Evolutionary conservation across 2,329 filamentous ascomycete genomes (phyloP), one percentile per base, ranked within the genome.

Genomic region (Ascochyta koolunga): DNA sequence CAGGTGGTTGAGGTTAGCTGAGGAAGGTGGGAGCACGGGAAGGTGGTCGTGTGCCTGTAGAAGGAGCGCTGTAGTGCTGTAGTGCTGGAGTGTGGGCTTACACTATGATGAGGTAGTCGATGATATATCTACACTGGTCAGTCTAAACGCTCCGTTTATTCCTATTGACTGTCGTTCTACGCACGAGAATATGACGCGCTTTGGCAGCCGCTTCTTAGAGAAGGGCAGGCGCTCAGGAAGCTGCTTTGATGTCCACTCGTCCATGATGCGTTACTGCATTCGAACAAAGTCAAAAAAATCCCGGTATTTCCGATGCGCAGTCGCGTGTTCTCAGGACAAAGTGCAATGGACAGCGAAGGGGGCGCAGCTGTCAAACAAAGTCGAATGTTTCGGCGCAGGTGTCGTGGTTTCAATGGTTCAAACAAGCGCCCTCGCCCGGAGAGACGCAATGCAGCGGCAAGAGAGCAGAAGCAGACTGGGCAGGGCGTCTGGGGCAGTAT

Each of bases 41-140:
- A 73, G 58, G 69, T 67, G 70, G 64, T 72, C 69, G 72, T 64
- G 69, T 71, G 71, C 60, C 22, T 37, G 50, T 49, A 54, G 39
- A 40, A 51, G 46, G 54, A 16, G 15, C 25, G 29, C 4, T 4
- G 8, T 5, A 36, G 59, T 37, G 49, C 47, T 9, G 22, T 32
- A 25, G 15, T n/a, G n/a, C n/a, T n/a, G n/a, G n/a, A n/a, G n/a
- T n/a, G n/a, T n/a, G 32, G 46, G 40, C 80, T 65, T 74, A 84
- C 83, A 84, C 66, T 53, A 86, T 80, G 49, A 85, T 83, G 46
- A 83, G 77, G 76, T 85, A 86, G 76, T 86, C 83, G 59, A 80
- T 71, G 56, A 84, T 78, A 65, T 85, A 85, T 64, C 81, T 84
- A 62, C 29, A 22, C 16, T 31, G 50, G 62, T 71, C 46, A 73